A percentile compares a stretch with the other conserved stretches of the same genome.
phyloP scores from a whole-genome alignment of 78 protist species.

The slime mould (Dictyostelium discoideum) region dicty_2.7 NC_007089.4:1454001-1454500 shows the following conservation, averaged over 20 bases:
- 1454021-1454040: background rate
- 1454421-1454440: conserved; percentile 13
- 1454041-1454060: background rate
- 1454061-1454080: background rate
- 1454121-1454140: background rate
- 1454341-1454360: conserved; percentile 24
- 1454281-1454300: background rate
- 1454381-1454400: background rate
- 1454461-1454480: conserved; percentile 27
- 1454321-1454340: conserved; percentile 24
- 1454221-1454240: conserved; percentile 38
- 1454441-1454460: conserved; percentile 8
- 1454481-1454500: conserved; percentile 11
- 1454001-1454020: conserved; percentile 39
- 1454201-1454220: background rate
- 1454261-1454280: conserved; percentile 23
- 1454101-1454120: background rate
- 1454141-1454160: conserved; percentile 22
- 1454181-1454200: background rate
- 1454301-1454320: conserved; percentile 16
- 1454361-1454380: background rate
- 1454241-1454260: background rate
- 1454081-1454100: conserved; percentile 32
- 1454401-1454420: background rate
- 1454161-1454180: conserved; percentile 1